A percentile compares a stretch with the other conserved stretches of the same genome.
Conservation (phyloP, 2,329 filamentous ascomycete genomes). For the Magnaporthales sp. region DNA sequence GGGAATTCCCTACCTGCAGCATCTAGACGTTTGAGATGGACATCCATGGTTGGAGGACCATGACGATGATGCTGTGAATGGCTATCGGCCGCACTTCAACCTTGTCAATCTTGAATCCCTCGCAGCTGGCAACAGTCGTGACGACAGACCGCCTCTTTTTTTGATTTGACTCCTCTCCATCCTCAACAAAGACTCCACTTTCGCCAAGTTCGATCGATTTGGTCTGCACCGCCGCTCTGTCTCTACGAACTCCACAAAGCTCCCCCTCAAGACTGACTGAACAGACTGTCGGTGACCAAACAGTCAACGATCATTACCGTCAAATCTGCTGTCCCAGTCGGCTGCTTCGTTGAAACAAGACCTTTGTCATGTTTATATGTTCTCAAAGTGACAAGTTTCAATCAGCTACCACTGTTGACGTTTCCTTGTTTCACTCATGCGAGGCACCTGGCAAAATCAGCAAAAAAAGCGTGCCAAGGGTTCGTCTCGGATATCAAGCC, state of each 20-base stretch:
- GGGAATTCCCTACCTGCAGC: constrained; percentile 1
- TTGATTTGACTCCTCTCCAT: not conserved
- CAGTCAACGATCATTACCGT: not conserved
- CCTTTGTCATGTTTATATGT: not conserved
- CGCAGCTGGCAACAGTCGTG: not conserved
- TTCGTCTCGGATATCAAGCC: constrained; percentile 2
- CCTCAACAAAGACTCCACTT: not conserved
- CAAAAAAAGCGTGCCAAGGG: not conserved
- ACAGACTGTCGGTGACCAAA: not conserved
- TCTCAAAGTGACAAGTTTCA: not conserved
- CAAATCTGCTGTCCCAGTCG: not conserved
- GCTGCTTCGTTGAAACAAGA: not conserved
- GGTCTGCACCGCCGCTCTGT: not conserved
- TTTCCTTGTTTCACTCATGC: not conserved
- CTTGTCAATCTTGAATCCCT: not conserved
- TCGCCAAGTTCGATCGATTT: constrained; percentile 3
- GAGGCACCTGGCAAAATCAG: not conserved
- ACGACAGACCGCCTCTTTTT: not conserved
- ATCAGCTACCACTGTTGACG: not conserved
- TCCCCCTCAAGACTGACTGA: not conserved
- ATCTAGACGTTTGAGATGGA: not conserved
- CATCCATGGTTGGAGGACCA: not conserved
- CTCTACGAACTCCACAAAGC: not conserved
- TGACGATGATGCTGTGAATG: not conserved
- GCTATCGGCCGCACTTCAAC: not conserved